These are phyloP conservation scores for Mortierella sp. DNA, from an alignment of 371 early-diverging fungal genomes.

Conservation along the genomic window DNA sequence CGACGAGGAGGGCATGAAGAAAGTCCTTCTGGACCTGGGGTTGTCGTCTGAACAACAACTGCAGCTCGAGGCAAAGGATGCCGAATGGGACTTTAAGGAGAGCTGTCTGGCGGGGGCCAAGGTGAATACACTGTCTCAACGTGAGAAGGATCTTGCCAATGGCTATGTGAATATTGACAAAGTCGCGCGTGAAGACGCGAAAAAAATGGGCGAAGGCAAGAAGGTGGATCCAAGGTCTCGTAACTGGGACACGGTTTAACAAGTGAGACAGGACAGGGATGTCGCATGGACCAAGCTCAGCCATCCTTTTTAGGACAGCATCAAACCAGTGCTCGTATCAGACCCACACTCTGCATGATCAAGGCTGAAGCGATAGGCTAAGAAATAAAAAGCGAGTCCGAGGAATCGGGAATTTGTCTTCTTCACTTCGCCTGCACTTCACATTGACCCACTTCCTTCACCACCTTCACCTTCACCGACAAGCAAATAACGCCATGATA, in stretches of 20 bases:
- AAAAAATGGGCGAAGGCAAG: constrained; percentile 10
- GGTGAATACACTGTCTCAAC: constrained; percentile 14
- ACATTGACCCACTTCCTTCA: background rate
- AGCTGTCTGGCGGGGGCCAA: constrained; percentile 40
- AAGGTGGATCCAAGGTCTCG: constrained; percentile 3
- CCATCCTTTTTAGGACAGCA: too few species aligned
- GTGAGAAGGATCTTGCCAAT: constrained; percentile 26
- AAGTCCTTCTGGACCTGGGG: constrained; percentile 25
- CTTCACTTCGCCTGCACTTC: too few species aligned
- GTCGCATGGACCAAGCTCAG: too few species aligned
- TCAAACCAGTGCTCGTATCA: too few species aligned
- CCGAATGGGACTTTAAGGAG: constrained; percentile 39
- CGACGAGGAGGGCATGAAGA: constrained; percentile 11
- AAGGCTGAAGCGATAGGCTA: too few species aligned
- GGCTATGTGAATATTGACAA: constrained; percentile 35
- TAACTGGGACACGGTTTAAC: constrained; percentile 13
- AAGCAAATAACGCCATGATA: background rate
- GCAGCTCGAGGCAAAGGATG: constrained; percentile 23
- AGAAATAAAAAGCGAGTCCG: too few species aligned
- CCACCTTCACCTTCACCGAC: background rate
- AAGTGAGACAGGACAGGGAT: background rate
- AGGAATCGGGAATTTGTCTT: too few species aligned
- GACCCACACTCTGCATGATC: too few species aligned
- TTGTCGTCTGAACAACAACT: constrained; percentile 21
- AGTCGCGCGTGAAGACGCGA: constrained; percentile 29